Evolutionary conservation across 2,329 filamentous ascomycete species (phyloP), one percentile per base, ranked within the genome.

Genomic region (Curvularia lunata): DNA sequence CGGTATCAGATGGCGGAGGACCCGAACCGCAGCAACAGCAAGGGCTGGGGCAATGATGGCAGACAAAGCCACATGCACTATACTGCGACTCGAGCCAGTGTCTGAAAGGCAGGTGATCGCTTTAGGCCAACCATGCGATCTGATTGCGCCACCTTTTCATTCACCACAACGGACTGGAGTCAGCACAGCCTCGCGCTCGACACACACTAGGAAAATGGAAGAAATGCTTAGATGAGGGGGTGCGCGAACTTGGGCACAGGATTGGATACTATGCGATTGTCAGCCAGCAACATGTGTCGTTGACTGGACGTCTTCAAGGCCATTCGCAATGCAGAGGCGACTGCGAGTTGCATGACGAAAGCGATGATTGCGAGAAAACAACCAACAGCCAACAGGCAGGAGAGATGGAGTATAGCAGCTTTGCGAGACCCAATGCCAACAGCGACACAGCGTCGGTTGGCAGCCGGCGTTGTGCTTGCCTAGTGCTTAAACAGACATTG

Each of bases 1-100:
- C 82, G 4, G 93, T 98, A 34, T 75, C 75, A n/a, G 75, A 78
- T 49, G 69, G 73, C 18, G 71, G 71, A 48, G 68, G 69, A 3
- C 70, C 69, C 25, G 60, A 68, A 48, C 54, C 67, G 51, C 69
- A 65, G 38, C 68, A 62, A 59, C 67, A 66, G 16, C 69, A 66
- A 61, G 59, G 58, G 9, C 47, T 47, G 1, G 53, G 34, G 27
- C 50, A 21, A 30, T 55, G 52, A 55, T 42, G 27, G 30, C 42
- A 25, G 30, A 45, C 30, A 34, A 16, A 25, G 52, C n/a, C 37
- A 25, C 18, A 21, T 28, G 16, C 21, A 47, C 27, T 30, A 18
- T 51, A 42, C 42, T 52, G 51, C 51, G 25, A 47, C 38, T 52
- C n/a, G 28, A 27, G 9, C 42, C 46, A 21, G 53, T 48, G 40